Evolutionary conservation across 2,329 filamentous ascomycete genomes (phyloP).

Genomic region (Clonostachys rosea): DNA sequence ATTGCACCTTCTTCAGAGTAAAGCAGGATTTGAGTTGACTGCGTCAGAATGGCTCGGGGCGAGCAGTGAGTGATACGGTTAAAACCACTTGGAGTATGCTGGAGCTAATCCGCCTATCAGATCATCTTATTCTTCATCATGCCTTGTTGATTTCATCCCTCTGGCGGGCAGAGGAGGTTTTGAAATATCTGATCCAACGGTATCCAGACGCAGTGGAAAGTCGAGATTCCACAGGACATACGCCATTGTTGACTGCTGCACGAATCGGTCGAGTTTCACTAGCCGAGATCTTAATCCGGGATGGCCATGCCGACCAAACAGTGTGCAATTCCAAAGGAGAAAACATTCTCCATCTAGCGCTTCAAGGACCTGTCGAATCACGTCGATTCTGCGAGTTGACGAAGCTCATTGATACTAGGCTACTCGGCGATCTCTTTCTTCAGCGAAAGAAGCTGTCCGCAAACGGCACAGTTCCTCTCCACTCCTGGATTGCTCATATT

Average conservation of each 20-base stretch:
- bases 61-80: constrained; percentile 41
- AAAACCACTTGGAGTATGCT: constrained; percentile 1
- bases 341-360: constrained; percentile 67
- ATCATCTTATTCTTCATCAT: constrained; percentile 62
- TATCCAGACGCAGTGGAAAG: constrained; percentile 59
- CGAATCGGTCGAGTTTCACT: constrained; percentile 47
- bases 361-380: constrained; percentile 20
- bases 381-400: constrained; percentile 41
- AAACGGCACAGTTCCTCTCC: constrained; percentile 59
- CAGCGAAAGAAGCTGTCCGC: constrained; percentile 48
- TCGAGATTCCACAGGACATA: constrained; percentile 52
- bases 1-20: constrained; percentile 52
- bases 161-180: constrained; percentile 42
- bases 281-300: constrained; percentile 53
- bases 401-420: constrained; percentile 49
- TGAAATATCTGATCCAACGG: constrained; percentile 62
- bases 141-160: constrained; percentile 44
- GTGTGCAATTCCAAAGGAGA: constrained; percentile 53
- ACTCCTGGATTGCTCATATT: constrained; percentile 44
- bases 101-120: constrained; percentile 25
- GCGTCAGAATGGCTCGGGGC: constrained; percentile 58
- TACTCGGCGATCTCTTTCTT: constrained; percentile 52
- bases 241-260: constrained; percentile 67
- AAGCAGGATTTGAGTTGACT: constrained; percentile 59
- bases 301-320: constrained; percentile 65